A percentile compares a stretch with the other conserved stretches of the same genome.
Conservation (phyloP, 2,329 filamentous ascomycete species). For the Colletotrichum truncatum region DNA sequence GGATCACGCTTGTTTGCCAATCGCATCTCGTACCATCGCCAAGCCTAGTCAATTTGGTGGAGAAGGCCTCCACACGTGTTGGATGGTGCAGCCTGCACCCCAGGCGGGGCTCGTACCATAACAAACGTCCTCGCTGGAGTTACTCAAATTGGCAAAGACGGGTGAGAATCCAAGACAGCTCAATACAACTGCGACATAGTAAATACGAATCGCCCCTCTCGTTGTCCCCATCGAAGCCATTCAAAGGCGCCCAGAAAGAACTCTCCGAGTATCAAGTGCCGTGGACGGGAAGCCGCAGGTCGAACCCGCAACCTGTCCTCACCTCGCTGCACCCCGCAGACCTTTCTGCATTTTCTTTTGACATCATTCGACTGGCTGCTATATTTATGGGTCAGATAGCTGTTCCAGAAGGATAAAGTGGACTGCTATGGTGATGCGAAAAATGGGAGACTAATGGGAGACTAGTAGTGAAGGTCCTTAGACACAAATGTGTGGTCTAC, state of each 20-base stretch:
- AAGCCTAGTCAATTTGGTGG: background rate
- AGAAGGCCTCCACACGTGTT: background rate
- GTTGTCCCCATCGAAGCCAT: background rate
- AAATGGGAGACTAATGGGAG: no score
- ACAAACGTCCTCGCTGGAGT: background rate
- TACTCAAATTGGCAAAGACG: background rate
- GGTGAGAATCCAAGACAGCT: background rate
- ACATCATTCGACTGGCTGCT: no score
- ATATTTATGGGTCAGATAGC: no score
- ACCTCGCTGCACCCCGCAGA: no score
- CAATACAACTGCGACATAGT: background rate
- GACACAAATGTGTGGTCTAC: no score
- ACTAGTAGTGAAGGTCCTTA: no score
- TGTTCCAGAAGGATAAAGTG: no score
- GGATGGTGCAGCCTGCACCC: background rate
- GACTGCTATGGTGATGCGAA: no score
- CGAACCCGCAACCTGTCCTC: background rate
- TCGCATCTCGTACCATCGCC: background rate
- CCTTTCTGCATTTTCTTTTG: no score
- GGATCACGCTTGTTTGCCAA: background rate
- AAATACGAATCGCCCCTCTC: background rate
- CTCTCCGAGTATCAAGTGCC: background rate
- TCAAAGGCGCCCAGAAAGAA: background rate
- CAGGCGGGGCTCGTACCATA: background rate
- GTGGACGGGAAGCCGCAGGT: background rate